Base-by-base conservation (phyloP, 345 rosid species). In the Eucalyptus polybractea region DNA sequence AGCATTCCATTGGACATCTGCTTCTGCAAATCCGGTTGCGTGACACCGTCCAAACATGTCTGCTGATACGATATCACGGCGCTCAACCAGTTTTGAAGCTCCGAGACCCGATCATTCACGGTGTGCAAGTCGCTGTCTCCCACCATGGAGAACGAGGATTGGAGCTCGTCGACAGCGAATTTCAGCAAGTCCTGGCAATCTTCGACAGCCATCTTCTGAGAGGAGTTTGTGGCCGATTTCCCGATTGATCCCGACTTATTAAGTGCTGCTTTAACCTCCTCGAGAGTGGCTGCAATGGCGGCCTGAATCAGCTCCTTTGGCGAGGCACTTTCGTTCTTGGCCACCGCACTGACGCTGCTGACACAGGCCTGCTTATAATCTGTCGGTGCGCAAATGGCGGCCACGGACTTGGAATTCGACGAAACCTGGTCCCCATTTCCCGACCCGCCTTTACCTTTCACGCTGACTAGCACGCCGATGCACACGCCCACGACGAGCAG, bases 151-250 rank as follows among this genome's bases (percentile, higher is more conserved):
- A 88, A 88, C 6, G 93, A 90, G 29, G 93, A 91, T 81, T 94
- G 93, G 37, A 94, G 93, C 92, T 93, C 94, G 4, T 91, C 86
- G 13, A 94, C 87, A 1, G 96, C 94, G 13, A 67, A 92, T 33
- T 90, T 69, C 91, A 94, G 50, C 87, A 92, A 56, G 6, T 94
- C 96, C 69, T 92, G 90, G 87, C 94, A 94, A 87, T 94, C 96
- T 31, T 93, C 93, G 22, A 91, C 42, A 1, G 95, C 94, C 94
- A 92, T 92, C 72, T 92, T 93, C 40, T 62, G 91, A 51, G 80
- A 85, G 14, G 89, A 50, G 16, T 50, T 65, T 27, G 56, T 89
- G 6, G 88, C 86, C 3, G 72, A 60, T 3, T 40, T 49, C 16
- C 90, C 49, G 2, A 92, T 58, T 17, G 22, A 3, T 1, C 87